Evolutionary conservation across 2,329 filamentous ascomycete species (phyloP).

Genomic region (Trichophyton schoenleinii): DNA sequence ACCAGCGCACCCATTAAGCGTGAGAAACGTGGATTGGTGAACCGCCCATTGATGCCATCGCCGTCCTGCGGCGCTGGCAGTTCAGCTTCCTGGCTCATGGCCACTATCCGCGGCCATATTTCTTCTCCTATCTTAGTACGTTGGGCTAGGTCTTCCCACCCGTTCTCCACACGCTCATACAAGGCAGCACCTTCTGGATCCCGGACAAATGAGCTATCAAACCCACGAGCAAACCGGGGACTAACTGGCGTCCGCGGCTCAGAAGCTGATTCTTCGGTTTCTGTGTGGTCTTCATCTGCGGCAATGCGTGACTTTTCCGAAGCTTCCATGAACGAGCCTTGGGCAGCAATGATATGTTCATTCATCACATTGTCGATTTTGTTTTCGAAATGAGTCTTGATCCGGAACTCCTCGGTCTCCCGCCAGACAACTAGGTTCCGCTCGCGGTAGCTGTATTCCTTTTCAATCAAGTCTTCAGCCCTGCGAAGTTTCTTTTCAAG

Average conservation of each 20-base stretch:
- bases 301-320: conserved; percentile 28
- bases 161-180: conserved; percentile 24
- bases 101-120: conserved; percentile 29
- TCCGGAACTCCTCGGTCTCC: conserved; percentile 21
- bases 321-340: conserved; percentile 29
- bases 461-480: conserved; percentile 20
- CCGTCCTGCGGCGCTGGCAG: conserved; percentile 8
- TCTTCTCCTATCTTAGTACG: conserved; percentile 28
- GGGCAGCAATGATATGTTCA: conserved; percentile 30
- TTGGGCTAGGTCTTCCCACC: conserved; percentile 32
- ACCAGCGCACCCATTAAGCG: conserved; percentile 14
- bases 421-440: conserved; percentile 21
- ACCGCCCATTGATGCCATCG: conserved; percentile 8
- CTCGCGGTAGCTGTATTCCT: conserved; percentile 24
- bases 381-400: conserved; percentile 23
- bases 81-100: conserved; percentile 21
- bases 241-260: conserved; percentile 7
- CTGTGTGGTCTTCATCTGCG: conserved; percentile 32
- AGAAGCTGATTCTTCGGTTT: conserved; percentile 15
- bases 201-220: conserved; percentile 25
- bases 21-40: conserved; percentile 8
- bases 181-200: conserved; percentile 23
- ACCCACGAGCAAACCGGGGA: conserved; percentile 16
- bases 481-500: conserved; percentile 20
- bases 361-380: conserved; percentile 21